Evolutionary conservation across 768 basidiomycete species (phyloP).

Genomic region (Pulveroboletus sp.): DNA sequence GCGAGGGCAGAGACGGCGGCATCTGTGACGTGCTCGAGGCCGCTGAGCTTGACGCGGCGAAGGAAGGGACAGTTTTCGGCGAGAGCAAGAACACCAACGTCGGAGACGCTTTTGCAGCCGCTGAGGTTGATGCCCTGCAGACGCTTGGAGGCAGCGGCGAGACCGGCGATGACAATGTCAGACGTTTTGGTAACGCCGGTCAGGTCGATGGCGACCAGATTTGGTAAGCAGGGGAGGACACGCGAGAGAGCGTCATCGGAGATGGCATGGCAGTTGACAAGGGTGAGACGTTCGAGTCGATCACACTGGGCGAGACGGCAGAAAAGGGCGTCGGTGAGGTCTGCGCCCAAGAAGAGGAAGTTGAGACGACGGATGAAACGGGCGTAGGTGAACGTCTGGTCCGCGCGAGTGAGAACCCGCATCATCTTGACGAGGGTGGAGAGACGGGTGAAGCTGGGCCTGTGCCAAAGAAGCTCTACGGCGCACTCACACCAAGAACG

Average conservation of each 20-base stretch:
- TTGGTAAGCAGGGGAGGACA: conserved; percentile 66
- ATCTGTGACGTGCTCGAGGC: conserved; percentile 73
- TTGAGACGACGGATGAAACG: conserved; percentile 89
- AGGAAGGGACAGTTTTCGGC: conserved; percentile 72
- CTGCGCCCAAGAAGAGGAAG: conserved; percentile 64
- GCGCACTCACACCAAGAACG: conserved; percentile 95
- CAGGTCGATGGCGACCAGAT: conserved; percentile 82
- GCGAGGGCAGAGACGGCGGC: conserved; percentile 70
- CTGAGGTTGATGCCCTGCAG: conserved; percentile 91
- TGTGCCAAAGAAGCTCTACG: conserved; percentile 93
- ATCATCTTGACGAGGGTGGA: conserved; percentile 76
- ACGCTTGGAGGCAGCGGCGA: conserved; percentile 65
- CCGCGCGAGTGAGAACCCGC: conserved; percentile 53
- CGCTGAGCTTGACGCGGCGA: conserved; percentile 85
- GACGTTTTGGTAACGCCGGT: conserved; percentile 65
- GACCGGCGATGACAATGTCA: conserved; percentile 64
- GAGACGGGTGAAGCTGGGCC: conserved; percentile 69
- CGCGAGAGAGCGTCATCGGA: conserved; percentile 57
- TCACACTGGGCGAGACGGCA: conserved; percentile 66
- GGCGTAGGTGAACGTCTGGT: conserved; percentile 83
- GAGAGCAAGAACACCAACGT: conserved; percentile 70
- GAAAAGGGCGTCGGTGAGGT: conserved; percentile 73
- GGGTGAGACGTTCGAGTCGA: conserved; percentile 82
- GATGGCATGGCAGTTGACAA: conserved; percentile 71
- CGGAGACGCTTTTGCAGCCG: conserved; percentile 77